A percentile compares a stretch with the other conserved stretches of the same genome.
Conservation (phyloP, 495 filamentous ascomycete species). For the Zalerion maritima region DNA sequence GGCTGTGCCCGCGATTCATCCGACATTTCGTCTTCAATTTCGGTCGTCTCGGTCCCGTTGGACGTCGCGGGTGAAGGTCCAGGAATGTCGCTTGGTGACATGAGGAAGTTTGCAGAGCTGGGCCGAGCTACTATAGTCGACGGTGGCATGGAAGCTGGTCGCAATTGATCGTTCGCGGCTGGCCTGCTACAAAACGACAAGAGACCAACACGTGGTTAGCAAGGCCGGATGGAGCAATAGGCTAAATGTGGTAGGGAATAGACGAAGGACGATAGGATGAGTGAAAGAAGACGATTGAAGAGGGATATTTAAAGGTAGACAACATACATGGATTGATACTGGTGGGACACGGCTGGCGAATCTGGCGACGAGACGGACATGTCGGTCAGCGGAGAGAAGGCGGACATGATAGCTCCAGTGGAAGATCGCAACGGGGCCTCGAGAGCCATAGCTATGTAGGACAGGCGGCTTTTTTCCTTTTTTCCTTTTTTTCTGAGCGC, state of each 20-base stretch:
- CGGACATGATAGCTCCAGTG: constrained; percentile 38
- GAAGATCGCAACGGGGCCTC: constrained; percentile 41
- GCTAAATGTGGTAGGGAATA: constrained; percentile 23
- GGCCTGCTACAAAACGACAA: constrained; percentile 15
- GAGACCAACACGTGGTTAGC: constrained; percentile 10
- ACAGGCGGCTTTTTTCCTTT: constrained; percentile 1
- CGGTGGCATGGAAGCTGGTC: no score
- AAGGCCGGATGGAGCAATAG: constrained; percentile 26
- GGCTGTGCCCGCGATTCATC: constrained; percentile 25
- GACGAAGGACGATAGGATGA: constrained; percentile 13
- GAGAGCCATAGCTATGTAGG: constrained; percentile 36
- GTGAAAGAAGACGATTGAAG: constrained; percentile 5
- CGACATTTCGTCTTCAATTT: constrained; percentile 57
- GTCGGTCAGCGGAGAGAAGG: constrained; percentile 45
- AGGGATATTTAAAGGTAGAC: constrained; percentile 1
- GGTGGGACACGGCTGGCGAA: constrained; percentile 30
- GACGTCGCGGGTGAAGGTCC: constrained; percentile 68
- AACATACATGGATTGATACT: constrained; percentile 37
- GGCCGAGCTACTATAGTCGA: no score
- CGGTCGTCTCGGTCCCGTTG: constrained; percentile 53
- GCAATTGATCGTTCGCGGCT: no score
- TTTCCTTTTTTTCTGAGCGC: constrained; percentile 1
- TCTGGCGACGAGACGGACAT: constrained; percentile 42
- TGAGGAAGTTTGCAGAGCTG: constrained; percentile 8
- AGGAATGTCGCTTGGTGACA: constrained; percentile 42